phyloP scores from a whole-genome alignment of 805 yeast genomes.

The Barnettozyma vustinii region DNA sequence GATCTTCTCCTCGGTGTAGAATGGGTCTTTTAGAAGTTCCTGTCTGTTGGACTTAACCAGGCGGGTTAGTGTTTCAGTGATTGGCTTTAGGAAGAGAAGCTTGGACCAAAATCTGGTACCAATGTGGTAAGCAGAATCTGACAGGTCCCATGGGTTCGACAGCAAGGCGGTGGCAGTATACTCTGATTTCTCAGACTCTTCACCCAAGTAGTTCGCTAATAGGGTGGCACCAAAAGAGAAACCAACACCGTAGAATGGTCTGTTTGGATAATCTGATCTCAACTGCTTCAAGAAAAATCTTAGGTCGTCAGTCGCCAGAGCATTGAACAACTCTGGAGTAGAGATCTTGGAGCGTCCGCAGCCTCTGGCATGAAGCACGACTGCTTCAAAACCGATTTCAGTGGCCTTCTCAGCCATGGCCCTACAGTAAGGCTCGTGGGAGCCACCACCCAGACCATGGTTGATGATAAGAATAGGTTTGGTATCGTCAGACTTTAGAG shows the following conservation, averaged over 20 bases:
- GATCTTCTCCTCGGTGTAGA: slow-evolving; percentile 30
- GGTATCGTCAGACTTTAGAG: slow-evolving; percentile 27
- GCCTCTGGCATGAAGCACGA: slow-evolving; percentile 65
- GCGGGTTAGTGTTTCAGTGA: slow-evolving; percentile 37
- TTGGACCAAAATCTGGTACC: slow-evolving; percentile 33
- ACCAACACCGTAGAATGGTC: slow-evolving; percentile 62
- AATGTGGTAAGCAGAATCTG: slow-evolving; percentile 45
- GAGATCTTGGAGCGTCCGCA: slow-evolving; percentile 71
- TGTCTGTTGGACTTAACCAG: slow-evolving; percentile 39
- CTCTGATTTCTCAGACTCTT: slow-evolving; percentile 48
- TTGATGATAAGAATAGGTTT: slow-evolving; percentile 56
- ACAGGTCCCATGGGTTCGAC: slow-evolving; percentile 72
- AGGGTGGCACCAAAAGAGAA: slow-evolving; percentile 71
- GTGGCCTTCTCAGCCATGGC: slow-evolving; percentile 44
- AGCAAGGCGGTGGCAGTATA: slow-evolving; percentile 54
- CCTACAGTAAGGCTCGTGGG: slow-evolving; percentile 68
- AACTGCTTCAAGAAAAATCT: slow-evolving; percentile 51
- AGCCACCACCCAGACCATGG: slow-evolving; percentile 79
- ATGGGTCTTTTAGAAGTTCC: slow-evolving; percentile 28
- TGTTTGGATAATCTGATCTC: slow-evolving; percentile 48
- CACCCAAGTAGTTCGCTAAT: slow-evolving; percentile 63
- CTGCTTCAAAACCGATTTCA: slow-evolving; percentile 47
- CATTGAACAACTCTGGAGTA: slow-evolving; percentile 62
- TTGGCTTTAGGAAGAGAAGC: slow-evolving; percentile 36
- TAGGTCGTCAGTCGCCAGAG: slow-evolving; percentile 64